These are phyloP conservation scores for Candida suzukii DNA, from an alignment of 805 yeast genomes.

Conservation along the genomic window DNA sequence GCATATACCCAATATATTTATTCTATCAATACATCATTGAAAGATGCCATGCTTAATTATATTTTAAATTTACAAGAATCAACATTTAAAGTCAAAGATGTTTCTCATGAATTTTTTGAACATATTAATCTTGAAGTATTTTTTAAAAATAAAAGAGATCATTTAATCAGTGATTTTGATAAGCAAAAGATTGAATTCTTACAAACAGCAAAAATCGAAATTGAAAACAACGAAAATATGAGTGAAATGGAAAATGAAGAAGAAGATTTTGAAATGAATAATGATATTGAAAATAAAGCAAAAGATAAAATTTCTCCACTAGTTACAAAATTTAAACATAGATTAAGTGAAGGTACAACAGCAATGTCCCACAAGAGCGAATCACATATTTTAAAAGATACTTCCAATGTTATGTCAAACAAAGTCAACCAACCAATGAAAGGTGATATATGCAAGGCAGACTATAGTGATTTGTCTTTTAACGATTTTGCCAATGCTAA, in stretches of 20 bases:
- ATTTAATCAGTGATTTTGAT: neutral
- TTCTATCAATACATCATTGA: neutral
- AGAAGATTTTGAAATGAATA: too few species aligned
- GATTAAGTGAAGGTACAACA: too few species aligned
- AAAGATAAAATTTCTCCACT: too few species aligned
- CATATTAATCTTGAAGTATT: neutral
- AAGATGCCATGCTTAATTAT: neutral
- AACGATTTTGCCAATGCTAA: too few species aligned
- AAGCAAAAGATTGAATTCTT: neutral
- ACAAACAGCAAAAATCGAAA: neutral
- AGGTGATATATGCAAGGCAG: too few species aligned
- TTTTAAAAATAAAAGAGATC: neutral
- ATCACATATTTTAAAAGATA: too few species aligned
- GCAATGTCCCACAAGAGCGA: too few species aligned
- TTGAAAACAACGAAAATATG: neutral
- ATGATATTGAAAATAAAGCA: too few species aligned
- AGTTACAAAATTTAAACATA: too few species aligned
- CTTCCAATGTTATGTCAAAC: too few species aligned
- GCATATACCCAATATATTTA: neutral
- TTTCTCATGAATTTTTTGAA: neutral
- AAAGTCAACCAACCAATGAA: too few species aligned
- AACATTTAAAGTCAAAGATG: neutral
- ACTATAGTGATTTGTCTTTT: too few species aligned
- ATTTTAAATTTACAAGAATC: neutral
- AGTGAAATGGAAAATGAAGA: neutral